Evolutionary conservation across 2,329 filamentous ascomycete species (phyloP).

Genomic region (Talaromyces sp.): DNA sequence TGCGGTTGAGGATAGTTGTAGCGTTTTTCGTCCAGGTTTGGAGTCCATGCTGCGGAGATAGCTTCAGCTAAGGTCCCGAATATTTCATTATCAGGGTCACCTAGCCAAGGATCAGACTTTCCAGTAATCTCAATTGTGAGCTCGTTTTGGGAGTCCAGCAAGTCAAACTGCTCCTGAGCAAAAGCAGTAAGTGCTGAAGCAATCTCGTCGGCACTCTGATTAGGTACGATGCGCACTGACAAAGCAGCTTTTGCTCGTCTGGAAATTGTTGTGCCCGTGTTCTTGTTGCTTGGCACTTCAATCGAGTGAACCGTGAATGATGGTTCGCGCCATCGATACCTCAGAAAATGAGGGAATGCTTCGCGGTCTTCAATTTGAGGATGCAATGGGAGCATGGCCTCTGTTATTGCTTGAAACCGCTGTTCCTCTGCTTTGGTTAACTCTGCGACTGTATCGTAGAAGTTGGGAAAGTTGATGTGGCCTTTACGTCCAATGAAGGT

Average conservation of each 20-base stretch:
- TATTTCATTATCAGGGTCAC: constrained; percentile 84
- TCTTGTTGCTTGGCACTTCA: constrained; percentile 75
- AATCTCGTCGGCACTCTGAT: constrained; percentile 81
- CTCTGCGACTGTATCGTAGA: constrained; percentile 79
- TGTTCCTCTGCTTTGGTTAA: constrained; percentile 72
- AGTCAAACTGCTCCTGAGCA: constrained; percentile 66
- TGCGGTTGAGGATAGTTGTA: constrained; percentile 33
- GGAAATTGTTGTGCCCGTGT: constrained; percentile 81
- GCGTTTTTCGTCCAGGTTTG: constrained; percentile 29
- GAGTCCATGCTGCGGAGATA: constrained; percentile 78
- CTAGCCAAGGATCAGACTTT: constrained; percentile 92
- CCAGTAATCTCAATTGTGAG: constrained; percentile 84
- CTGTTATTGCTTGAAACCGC: constrained; percentile 79
- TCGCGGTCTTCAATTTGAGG: constrained; percentile 62
- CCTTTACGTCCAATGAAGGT: constrained; percentile 79
- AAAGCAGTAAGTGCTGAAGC: constrained; percentile 65
- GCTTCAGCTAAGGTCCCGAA: constrained; percentile 85
- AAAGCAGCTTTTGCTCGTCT: constrained; percentile 83
- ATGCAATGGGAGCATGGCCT: constrained; percentile 69
- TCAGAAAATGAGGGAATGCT: constrained; percentile 76
- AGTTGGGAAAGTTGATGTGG: constrained; percentile 77
- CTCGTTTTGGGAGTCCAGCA: constrained; percentile 74
- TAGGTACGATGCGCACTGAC: constrained; percentile 87
- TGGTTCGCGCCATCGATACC: constrained; percentile 92
- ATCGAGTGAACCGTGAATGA: constrained; percentile 92